These are phyloP conservation scores for Avena atlantica DNA, from an alignment of 176 grass and related monocot species.

Conservation along the genomic window DNA sequence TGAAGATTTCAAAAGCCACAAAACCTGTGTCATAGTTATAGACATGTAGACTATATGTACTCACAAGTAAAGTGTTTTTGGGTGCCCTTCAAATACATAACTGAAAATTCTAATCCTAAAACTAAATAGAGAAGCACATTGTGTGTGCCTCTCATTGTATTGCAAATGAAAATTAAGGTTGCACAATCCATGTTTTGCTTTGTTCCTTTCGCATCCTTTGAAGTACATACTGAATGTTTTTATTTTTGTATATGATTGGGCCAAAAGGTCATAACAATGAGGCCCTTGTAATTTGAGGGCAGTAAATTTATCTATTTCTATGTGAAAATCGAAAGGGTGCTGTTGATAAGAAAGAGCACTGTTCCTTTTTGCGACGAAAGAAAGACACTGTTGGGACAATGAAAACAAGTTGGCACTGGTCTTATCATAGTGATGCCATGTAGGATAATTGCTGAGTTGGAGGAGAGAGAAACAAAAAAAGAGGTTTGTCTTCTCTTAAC, in stretches of 20 bases:
- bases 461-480: too few species aligned
- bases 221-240: neutral
- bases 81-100: constrained; percentile 11
- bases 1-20: neutral
- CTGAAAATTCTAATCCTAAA: neutral
- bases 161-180: neutral
- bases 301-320: neutral
- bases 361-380: too few species aligned
- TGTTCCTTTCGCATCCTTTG: neutral
- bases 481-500: too few species aligned
- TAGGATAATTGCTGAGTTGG: too few species aligned
- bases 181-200: neutral
- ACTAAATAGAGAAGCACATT: too few species aligned
- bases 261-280: neutral
- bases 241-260: neutral
- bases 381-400: neutral
- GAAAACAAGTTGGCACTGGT: neutral
- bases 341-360: neutral
- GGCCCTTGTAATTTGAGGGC: neutral
- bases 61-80: neutral
- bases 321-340: neutral
- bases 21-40: neutral
- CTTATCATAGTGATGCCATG: too few species aligned
- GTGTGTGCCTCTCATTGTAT: neutral
- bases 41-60: neutral